These are phyloP conservation scores for Starmerella vaccinii DNA, from an alignment of 805 yeast species.

Conservation along the genomic window DNA sequence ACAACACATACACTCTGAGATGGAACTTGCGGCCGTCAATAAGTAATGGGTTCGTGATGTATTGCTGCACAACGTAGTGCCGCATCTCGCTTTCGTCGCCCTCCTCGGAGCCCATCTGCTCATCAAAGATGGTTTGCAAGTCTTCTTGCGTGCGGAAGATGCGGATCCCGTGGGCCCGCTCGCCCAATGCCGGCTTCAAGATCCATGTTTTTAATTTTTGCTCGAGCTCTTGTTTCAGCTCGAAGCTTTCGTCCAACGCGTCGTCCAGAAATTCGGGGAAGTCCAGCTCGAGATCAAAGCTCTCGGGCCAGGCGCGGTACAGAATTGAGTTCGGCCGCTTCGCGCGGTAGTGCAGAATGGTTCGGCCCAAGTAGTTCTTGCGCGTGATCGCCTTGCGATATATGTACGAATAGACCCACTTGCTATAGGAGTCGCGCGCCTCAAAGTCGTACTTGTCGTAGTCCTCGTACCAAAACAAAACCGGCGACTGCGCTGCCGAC, in stretches of 20 bases:
- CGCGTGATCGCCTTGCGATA: constrained; percentile 85
- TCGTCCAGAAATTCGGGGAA: constrained; percentile 95
- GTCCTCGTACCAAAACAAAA: constrained; percentile 65
- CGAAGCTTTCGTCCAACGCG: constrained; percentile 84
- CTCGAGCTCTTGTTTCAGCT: constrained; percentile 67
- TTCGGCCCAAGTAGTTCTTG: constrained; percentile 79
- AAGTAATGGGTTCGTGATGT: constrained; percentile 58
- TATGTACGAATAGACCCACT: constrained; percentile 40
- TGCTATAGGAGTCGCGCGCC: constrained; percentile 13
- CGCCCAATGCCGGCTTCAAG: constrained; percentile 93
- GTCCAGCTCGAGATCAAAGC: constrained; percentile 76
- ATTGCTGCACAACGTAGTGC: constrained; percentile 84
- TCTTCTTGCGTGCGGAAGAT: constrained; percentile 69
- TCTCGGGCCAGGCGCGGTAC: constrained; percentile 53
- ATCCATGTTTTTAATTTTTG: constrained; percentile 63
- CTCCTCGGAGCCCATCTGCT: constrained; percentile 67
- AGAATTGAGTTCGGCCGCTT: constrained; percentile 66
- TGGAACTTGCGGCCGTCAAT: constrained; percentile 74
- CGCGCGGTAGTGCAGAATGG: constrained; percentile 60
- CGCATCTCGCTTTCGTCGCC: constrained; percentile 55
- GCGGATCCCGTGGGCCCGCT: constrained; percentile 91
- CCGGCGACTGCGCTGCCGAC: not conserved
- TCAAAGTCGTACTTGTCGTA: constrained; percentile 84
- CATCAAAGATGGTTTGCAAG: constrained; percentile 71
- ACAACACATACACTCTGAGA: constrained; percentile 70